Conservation (phyloP, 805 yeast species). For the Komagataella pastoris region DNA sequence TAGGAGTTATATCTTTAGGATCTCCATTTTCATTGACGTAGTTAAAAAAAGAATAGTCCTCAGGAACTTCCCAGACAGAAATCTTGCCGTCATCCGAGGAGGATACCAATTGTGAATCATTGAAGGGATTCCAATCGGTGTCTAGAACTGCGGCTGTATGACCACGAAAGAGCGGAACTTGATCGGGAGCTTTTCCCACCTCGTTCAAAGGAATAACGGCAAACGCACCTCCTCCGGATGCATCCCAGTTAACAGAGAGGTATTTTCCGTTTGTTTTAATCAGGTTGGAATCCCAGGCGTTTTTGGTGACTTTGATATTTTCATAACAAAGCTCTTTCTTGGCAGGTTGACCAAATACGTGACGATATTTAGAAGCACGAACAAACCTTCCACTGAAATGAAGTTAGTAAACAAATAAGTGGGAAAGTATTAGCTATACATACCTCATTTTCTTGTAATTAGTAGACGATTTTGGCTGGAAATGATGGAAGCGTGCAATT, state of each 20-base stretch:
- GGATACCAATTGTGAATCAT: constrained; percentile 60
- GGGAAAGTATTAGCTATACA: constrained; percentile 1
- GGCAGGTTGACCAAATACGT: constrained; percentile 84
- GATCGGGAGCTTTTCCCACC: constrained; percentile 87
- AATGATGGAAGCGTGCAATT: not conserved
- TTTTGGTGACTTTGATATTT: constrained; percentile 66
- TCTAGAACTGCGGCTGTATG: constrained; percentile 93
- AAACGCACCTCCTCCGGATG: constrained; percentile 97
- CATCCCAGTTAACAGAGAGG: constrained; percentile 80
- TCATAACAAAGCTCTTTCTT: constrained; percentile 63
- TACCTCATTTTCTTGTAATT: constrained; percentile 9
- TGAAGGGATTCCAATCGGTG: constrained; percentile 90
- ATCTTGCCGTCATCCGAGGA: constrained; percentile 74
- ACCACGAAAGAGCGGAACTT: constrained; percentile 87
- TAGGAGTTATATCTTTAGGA: constrained; percentile 51
- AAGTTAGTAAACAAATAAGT: not conserved
- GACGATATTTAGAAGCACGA: constrained; percentile 93
- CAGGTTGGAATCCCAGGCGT: constrained; percentile 94
- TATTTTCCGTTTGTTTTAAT: constrained; percentile 80
- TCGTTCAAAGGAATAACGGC: constrained; percentile 82
- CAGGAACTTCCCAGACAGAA: constrained; percentile 81
- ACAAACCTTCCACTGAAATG: constrained; percentile 69
- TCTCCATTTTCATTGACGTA: constrained; percentile 40
- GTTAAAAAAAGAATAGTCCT: constrained; percentile 58
- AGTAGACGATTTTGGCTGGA: not conserved